Evolutionary conservation across 208 protist genomes (phyloP).

Genomic region (Leishmania lainsoni): DNA sequence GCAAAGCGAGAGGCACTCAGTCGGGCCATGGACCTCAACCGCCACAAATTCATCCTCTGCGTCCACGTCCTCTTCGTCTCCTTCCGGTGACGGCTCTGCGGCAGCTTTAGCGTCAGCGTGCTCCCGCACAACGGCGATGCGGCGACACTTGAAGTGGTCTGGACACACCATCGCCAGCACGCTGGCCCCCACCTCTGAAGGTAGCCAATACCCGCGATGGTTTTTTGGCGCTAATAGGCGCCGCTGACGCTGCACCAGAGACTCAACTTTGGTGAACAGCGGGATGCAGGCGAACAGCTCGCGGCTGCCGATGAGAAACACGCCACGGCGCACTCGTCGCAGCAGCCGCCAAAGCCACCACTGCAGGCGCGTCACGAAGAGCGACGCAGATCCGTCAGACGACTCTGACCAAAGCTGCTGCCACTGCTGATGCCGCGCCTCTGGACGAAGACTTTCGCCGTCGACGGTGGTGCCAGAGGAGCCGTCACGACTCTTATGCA

Average conservation of each 20-base stretch:
- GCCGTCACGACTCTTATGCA: constrained; percentile 19
- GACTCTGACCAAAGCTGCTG: constrained; percentile 37
- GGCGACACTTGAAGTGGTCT: constrained; percentile 69
- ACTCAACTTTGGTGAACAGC: constrained; percentile 58
- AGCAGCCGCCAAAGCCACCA: constrained; percentile 76
- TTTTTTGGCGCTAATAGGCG: constrained; percentile 26
- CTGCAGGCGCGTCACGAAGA: constrained; percentile 66
- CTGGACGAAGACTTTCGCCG: constrained; percentile 22
- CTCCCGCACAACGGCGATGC: constrained; percentile 56
- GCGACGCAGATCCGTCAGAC: constrained; percentile 28
- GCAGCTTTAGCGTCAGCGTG: constrained; percentile 11
- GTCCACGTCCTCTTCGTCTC: constrained; percentile 16
- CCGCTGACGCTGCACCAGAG: constrained; percentile 61
- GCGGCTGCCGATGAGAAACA: constrained; percentile 68
- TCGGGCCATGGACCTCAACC: constrained; percentile 56
- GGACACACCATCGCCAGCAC: constrained; percentile 75
- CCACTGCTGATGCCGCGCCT: constrained; percentile 36
- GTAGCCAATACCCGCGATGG: constrained; percentile 69
- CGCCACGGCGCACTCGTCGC: constrained; percentile 54
- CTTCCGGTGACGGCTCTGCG: background rate
- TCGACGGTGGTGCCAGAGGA: constrained; percentile 1
- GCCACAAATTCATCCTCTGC: constrained; percentile 13
- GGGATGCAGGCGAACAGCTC: constrained; percentile 64
- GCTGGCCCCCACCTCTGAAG: constrained; percentile 42
- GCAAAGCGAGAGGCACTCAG: constrained; percentile 66